These are phyloP conservation scores for Lasiodiplodia sp. DNA, from an alignment of 2,329 filamentous ascomycete species.

Conservation along the genomic window DNA sequence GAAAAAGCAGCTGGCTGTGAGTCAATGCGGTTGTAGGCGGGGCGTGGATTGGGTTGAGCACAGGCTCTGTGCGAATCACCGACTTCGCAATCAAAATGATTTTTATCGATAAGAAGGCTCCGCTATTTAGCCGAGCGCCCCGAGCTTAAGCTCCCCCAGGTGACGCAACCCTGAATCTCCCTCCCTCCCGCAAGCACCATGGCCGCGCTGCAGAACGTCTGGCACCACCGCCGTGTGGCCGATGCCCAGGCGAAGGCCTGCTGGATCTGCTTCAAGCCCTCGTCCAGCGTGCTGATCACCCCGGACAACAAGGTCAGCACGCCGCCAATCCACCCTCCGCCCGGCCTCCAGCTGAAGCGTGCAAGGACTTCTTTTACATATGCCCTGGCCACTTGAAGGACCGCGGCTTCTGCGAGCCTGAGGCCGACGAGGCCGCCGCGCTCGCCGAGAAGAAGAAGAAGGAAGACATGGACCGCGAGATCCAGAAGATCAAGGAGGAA, in stretches of 20 bases:
- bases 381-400: constrained; percentile 86
- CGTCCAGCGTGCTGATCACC: constrained; percentile 85
- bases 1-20: neutral
- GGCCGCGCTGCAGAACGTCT: constrained; percentile 71
- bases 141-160: constrained; percentile 3
- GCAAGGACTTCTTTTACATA: constrained; percentile 88
- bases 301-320: constrained; percentile 80
- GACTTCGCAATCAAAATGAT: constrained; percentile 17
- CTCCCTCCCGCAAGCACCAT: neutral
- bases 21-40: constrained; percentile 8
- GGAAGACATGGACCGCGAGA: constrained; percentile 57
- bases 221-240: constrained; percentile 85
- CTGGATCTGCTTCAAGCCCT: constrained; percentile 90
- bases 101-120: constrained; percentile 16
- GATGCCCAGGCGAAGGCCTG: constrained; percentile 85
- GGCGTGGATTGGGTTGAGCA: neutral
- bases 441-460: constrained; percentile 62
- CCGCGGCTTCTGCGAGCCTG: constrained; percentile 75
- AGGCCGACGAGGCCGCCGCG: constrained; percentile 72
- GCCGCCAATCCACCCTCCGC: neutral
- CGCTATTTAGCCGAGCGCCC: neutral
- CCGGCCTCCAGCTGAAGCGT: constrained; percentile 23
- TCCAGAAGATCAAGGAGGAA: constrained; percentile 58
- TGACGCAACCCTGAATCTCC: neutral
- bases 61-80: constrained; percentile 26